Percentiles rank a stretch among this genome's conserved stretches.
Conservation (phyloP, 192 early-diverging fungal genomes). For the Pilobolus umbonatus region DNA sequence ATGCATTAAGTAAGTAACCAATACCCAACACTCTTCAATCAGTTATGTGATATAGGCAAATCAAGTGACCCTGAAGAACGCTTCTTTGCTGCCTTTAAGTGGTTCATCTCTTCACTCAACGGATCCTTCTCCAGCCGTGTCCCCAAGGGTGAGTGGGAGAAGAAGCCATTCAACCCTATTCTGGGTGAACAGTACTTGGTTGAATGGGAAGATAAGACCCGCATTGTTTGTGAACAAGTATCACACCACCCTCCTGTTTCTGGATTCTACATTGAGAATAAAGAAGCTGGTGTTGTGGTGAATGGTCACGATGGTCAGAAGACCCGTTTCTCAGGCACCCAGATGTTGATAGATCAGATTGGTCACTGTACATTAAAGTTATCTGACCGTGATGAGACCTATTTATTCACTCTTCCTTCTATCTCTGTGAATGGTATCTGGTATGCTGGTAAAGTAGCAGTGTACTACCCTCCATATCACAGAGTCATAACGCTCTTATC, state of each 20-base stretch:
- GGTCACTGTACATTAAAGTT: slow-evolving; percentile 68
- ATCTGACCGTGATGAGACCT: slow-evolving; percentile 54
- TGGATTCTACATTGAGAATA: slow-evolving; percentile 61
- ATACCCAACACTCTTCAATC: not conserved
- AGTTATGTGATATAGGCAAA: slow-evolving; percentile 57
- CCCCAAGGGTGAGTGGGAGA: slow-evolving; percentile 62
- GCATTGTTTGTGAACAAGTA: slow-evolving; percentile 62
- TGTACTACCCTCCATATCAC: not conserved
- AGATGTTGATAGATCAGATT: slow-evolving; percentile 72
- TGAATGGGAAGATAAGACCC: slow-evolving; percentile 57
- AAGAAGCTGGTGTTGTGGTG: slow-evolving; percentile 50
- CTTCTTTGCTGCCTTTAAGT: slow-evolving; percentile 62
- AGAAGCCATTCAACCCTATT: slow-evolving; percentile 70
- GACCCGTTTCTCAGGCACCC: slow-evolving; percentile 69
- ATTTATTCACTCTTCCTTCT: slow-evolving; percentile 68
- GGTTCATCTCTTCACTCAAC: slow-evolving; percentile 78
- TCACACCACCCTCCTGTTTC: slow-evolving; percentile 72
- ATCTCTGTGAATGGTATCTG: slow-evolving; percentile 74
- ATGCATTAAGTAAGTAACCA: not conserved
- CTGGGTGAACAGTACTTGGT: slow-evolving; percentile 66
- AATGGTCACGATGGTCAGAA: slow-evolving; percentile 64
- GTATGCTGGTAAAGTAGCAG: slow-evolving; percentile 31
- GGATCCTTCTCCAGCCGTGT: slow-evolving; percentile 71
- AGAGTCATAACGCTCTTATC: not conserved
- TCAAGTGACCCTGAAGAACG: slow-evolving; percentile 56